Evolutionary conservation across 805 yeast species (phyloP).

Genomic region (Candida parachauliodes): DNA sequence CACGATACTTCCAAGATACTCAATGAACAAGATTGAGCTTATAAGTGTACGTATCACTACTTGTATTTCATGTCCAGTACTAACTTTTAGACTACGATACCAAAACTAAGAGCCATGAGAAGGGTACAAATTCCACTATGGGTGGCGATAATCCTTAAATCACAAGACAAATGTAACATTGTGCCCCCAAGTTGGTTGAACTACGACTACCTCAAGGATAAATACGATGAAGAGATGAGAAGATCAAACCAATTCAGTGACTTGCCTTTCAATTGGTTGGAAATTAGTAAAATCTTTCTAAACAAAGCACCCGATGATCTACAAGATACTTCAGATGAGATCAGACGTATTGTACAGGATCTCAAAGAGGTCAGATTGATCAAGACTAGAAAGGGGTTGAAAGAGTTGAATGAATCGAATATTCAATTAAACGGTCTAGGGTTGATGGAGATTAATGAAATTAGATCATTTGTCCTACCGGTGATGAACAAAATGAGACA

Average conservation of each 20-base stretch:
- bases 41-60: slow-evolving; percentile 62
- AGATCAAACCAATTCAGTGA: slow-evolving; percentile 57
- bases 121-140: slow-evolving; percentile 75
- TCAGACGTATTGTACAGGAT: slow-evolving; percentile 74
- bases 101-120: slow-evolving; percentile 62
- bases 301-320: slow-evolving; percentile 76
- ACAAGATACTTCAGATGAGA: slow-evolving; percentile 63
- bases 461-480: slow-evolving; percentile 74
- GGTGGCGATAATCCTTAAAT: slow-evolving; percentile 79
- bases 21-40: slow-evolving; percentile 59
- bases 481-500: slow-evolving; percentile 77
- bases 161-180: slow-evolving; percentile 81
- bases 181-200: slow-evolving; percentile 85
- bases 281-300: slow-evolving; percentile 66
- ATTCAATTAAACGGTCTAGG: slow-evolving; percentile 81
- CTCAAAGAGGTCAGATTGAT: slow-evolving; percentile 77
- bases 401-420: slow-evolving; percentile 75
- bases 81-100: slow-evolving; percentile 43
- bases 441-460: slow-evolving; percentile 79
- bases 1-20: slow-evolving; percentile 74
- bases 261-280: slow-evolving; percentile 89
- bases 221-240: slow-evolving; percentile 64
- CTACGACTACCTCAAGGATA: slow-evolving; percentile 46
- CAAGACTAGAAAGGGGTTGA: slow-evolving; percentile 77
- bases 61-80: slow-evolving; percentile 5